Conservation (phyloP, 495 filamentous ascomycete species). For the Hyphodiscus hymeniophilus region DNA sequence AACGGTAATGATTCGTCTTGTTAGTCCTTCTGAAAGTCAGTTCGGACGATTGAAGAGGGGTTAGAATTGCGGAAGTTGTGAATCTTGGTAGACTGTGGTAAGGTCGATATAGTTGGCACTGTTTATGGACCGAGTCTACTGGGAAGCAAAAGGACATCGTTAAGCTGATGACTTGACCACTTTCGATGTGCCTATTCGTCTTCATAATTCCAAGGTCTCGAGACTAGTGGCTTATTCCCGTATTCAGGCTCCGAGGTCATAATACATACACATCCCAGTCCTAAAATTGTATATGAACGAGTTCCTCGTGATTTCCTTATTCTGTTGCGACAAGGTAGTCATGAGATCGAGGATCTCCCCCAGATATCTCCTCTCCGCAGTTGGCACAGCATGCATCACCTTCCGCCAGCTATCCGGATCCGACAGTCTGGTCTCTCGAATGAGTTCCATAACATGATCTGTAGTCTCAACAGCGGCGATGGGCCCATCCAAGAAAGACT, state of each 20-base stretch:
- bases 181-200: too few species aligned
- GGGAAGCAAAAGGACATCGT: too few species aligned
- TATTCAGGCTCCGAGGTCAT: constrained; percentile 52
- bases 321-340: constrained; percentile 49
- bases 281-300: constrained; percentile 79
- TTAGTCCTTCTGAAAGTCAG: too few species aligned
- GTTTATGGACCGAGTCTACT: too few species aligned
- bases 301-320: constrained; percentile 43
- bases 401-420: constrained; percentile 82
- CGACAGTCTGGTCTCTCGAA: constrained; percentile 63
- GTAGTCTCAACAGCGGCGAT: constrained; percentile 83
- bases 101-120: too few species aligned
- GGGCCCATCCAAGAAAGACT: constrained; percentile 61
- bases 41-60: too few species aligned
- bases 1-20: too few species aligned
- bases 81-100: too few species aligned
- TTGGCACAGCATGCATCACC: constrained; percentile 68
- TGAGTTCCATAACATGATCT: constrained; percentile 75
- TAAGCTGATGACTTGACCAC: too few species aligned
- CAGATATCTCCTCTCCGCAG: constrained; percentile 79
- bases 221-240: too few species aligned
- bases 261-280: constrained; percentile 66
- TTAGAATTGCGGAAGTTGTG: too few species aligned
- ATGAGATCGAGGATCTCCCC: constrained; percentile 78
- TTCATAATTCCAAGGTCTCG: too few species aligned